Conservation (phyloP, 2,329 filamentous ascomycete genomes). For the Fusarium keratoplasticum region DNA sequence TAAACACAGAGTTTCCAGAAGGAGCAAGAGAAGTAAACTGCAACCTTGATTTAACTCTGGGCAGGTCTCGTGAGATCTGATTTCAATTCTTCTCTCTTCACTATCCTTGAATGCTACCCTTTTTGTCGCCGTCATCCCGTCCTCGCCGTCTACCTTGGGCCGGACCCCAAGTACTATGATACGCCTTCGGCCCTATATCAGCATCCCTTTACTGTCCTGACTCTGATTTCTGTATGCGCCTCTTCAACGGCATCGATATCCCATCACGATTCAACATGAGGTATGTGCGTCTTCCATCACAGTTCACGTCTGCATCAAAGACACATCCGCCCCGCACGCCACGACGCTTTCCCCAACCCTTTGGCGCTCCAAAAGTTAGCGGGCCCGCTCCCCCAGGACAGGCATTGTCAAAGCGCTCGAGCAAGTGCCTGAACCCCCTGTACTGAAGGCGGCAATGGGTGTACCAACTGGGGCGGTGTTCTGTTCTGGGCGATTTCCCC, state of each 20-base stretch:
- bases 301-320: not conserved
- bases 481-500: slow-evolving; percentile 17
- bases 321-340: slow-evolving; percentile 19
- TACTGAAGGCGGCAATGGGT: slow-evolving; percentile 22
- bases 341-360: slow-evolving; percentile 17
- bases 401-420: not conserved
- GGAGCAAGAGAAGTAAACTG: not conserved
- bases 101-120: not conserved
- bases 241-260: not conserved
- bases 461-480: slow-evolving; percentile 3
- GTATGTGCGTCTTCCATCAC: slow-evolving; percentile 21
- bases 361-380: slow-evolving; percentile 12
- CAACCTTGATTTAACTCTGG: not conserved
- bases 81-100: not conserved
- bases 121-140: not conserved
- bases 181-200: not conserved
- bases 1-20: not conserved
- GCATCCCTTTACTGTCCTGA: not conserved
- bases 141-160: not conserved
- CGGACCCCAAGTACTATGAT: not conserved
- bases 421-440: slow-evolving; percentile 30
- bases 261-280: slow-evolving; percentile 20
- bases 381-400: slow-evolving; percentile 22
- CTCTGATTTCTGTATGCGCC: not conserved
- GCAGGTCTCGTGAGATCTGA: not conserved